These are phyloP conservation scores for Tinospora cordifolia DNA, from an alignment of 164 flowering plant species.

Conservation along the genomic window DNA sequence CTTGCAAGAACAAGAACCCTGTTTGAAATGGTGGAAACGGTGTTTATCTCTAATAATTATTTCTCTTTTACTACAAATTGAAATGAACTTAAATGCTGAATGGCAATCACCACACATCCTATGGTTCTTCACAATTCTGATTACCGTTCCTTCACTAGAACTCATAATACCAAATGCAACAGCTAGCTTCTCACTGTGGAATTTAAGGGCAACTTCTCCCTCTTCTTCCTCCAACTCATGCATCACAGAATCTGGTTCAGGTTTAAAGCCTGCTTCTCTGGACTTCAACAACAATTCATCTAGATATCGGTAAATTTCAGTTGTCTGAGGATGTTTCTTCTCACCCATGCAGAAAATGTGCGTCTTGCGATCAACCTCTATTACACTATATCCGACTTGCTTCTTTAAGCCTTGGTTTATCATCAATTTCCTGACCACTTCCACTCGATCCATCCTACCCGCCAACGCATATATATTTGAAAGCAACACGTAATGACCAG, in stretches of 20 bases:
- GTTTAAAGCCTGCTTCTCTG: conserved; percentile 50
- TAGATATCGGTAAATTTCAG: conserved; percentile 40
- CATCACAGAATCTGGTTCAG: conserved; percentile 44
- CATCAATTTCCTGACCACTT: conserved; percentile 50
- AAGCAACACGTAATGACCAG: conserved; percentile 64
- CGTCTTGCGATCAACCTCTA: conserved; percentile 42
- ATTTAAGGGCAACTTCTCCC: conserved; percentile 50
- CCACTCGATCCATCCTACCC: conserved; percentile 62
- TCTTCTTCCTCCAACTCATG: conserved; percentile 77
- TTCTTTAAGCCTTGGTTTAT: conserved; percentile 46
- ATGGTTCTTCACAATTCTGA: conserved; percentile 67
- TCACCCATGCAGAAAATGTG: conserved; percentile 63
- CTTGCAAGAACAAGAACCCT: conserved; percentile 60
- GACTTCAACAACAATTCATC: conserved; percentile 53
- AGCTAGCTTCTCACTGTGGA: conserved; percentile 80
- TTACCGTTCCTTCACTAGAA: conserved; percentile 23
- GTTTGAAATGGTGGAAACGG: conserved; percentile 65
- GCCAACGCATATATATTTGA: conserved; percentile 68
- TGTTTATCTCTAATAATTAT: conserved; percentile 65
- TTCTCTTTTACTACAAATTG: conserved; percentile 41
- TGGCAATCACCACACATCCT: conserved; percentile 79
- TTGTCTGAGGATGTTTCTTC: conserved; percentile 42
- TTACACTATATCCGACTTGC: conserved; percentile 61
- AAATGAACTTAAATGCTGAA: conserved; percentile 50
- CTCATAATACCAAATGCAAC: conserved; percentile 60